These are phyloP conservation scores for Ormosia semicastrata DNA, from an alignment of 306 rosid genomes.

Conservation along the genomic window DNA sequence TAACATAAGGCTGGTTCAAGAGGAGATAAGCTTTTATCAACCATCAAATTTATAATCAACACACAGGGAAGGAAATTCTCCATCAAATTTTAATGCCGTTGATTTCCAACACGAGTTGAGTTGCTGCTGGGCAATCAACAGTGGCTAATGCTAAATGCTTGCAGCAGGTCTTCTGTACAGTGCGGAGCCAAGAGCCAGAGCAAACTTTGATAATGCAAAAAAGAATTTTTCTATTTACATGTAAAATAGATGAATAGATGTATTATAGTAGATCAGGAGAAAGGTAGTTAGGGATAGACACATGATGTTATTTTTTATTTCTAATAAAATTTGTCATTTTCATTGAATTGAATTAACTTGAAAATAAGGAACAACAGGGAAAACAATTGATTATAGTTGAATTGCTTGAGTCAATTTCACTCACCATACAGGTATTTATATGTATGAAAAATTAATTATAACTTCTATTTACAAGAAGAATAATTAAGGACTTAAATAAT, in stretches of 20 bases:
- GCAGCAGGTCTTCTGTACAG: slow-evolving; percentile 36
- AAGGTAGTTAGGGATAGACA: background rate
- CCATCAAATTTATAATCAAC: slow-evolving; percentile 3
- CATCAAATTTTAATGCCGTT: slow-evolving; percentile 25
- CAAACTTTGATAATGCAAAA: slow-evolving; percentile 22
- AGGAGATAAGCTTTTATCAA: background rate
- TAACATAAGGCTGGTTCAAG: background rate
- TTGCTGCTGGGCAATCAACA: slow-evolving; percentile 23
- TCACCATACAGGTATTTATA: too few species aligned
- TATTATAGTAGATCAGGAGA: background rate
- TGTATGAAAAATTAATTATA: too few species aligned
- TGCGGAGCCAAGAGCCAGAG: slow-evolving; percentile 18
- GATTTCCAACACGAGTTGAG: slow-evolving; percentile 19
- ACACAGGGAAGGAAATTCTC: slow-evolving; percentile 20
- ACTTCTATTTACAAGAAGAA: too few species aligned
- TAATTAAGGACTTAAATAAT: too few species aligned
- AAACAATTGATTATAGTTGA: too few species aligned
- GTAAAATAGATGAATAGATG: slow-evolving; percentile 21
- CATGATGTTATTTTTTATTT: background rate
- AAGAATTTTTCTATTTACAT: background rate
- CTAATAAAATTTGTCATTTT: slow-evolving; percentile 17
- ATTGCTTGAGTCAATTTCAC: too few species aligned
- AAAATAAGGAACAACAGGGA: too few species aligned
- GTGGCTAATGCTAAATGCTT: slow-evolving; percentile 7
- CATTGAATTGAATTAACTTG: background rate